Evolutionary conservation across 106 monocot species (phyloP), one percentile per base, ranked within the genome.

Genomic region (Alisma plantagoaquatica): DNA sequence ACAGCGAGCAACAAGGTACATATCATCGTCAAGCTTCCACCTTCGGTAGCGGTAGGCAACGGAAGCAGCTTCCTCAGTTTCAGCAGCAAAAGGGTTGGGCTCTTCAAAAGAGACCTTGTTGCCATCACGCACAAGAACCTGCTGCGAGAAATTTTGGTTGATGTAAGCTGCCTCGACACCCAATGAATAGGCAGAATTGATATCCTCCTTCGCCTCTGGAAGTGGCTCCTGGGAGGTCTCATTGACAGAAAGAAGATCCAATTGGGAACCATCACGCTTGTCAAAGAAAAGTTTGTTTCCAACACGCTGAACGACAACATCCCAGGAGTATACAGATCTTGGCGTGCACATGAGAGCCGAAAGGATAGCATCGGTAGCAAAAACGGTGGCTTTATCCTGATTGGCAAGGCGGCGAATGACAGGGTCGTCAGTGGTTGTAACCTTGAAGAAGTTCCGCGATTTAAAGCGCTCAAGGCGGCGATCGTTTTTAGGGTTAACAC

Each of bases 231-330:
- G 81, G 0, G 81, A 77, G 9, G 84, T 84, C 72, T 96, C 94
- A 41, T 88, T 84, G 29, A 96, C 94, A 2, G 88, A 62, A 9
- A 88, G 60, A 11, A 88, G 55, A 42, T 96, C 94, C 18, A 96
- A 71, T 71, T 96, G 94, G n/a, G 94, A 96, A 16, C 94, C 83
- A 41, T 96, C 94, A 22, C 94, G 77, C 73, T 96, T 96, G 64
- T 96, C 94, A 23, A 96, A 81, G 73, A 96, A 96, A 25, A 96
- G 73, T 73, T 96, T 96, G 67, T 88, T 96, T 17, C 94, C 94
- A 1, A 96, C 94, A 21, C 88, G 71, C 77, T 96, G 94, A 27
- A 96, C 64, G 24, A 96, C 76, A 21, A 96, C 73, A 54, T 96
- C 94, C 94, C 94, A 96, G 0, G 88, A 88, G 42, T 76, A 76